These are phyloP conservation scores for Sugiyamaella chiloensis DNA, from an alignment of 805 yeast species.

Conservation along the genomic window DNA sequence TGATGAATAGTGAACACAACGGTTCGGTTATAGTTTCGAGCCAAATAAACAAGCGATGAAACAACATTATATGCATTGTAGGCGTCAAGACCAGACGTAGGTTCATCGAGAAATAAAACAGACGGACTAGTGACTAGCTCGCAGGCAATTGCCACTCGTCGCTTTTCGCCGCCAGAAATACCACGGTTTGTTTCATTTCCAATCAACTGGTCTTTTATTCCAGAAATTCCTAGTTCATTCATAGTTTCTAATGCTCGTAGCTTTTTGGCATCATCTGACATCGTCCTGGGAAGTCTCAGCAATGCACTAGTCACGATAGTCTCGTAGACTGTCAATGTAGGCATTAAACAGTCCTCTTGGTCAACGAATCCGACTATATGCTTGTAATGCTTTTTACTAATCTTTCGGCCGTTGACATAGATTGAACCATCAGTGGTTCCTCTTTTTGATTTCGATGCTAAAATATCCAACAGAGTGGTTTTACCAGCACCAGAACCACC, in stretches of 20 bases:
- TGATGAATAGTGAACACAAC: conserved; percentile 93
- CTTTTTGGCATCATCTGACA: conserved; percentile 72
- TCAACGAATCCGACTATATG: conserved; percentile 90
- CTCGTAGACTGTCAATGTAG: conserved; percentile 93
- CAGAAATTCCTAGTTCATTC: conserved; percentile 76
- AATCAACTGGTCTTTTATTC: conserved; percentile 77
- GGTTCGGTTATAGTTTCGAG: conserved; percentile 79
- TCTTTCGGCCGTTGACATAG: conserved; percentile 63
- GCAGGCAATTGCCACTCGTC: conserved; percentile 91
- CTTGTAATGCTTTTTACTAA: conserved; percentile 45
- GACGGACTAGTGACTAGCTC: conserved; percentile 88
- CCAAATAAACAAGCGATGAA: conserved; percentile 75
- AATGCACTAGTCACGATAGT: conserved; percentile 91
- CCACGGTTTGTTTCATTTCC: conserved; percentile 91
- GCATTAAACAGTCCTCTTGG: conserved; percentile 86
- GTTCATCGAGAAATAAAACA: conserved; percentile 81
- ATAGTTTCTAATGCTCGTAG: conserved; percentile 80
- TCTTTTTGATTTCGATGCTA: conserved; percentile 82
- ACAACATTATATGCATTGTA: conserved; percentile 90
- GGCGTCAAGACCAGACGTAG: conserved; percentile 94
- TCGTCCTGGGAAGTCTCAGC: conserved; percentile 74
- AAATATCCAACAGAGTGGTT: conserved; percentile 85
- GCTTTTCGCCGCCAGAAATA: conserved; percentile 87
- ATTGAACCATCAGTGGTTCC: conserved; percentile 69
- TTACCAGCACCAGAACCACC: conserved; percentile 99